Conservation (phyloP, 139 green algal species). For the Nannochloris sp. region DNA sequence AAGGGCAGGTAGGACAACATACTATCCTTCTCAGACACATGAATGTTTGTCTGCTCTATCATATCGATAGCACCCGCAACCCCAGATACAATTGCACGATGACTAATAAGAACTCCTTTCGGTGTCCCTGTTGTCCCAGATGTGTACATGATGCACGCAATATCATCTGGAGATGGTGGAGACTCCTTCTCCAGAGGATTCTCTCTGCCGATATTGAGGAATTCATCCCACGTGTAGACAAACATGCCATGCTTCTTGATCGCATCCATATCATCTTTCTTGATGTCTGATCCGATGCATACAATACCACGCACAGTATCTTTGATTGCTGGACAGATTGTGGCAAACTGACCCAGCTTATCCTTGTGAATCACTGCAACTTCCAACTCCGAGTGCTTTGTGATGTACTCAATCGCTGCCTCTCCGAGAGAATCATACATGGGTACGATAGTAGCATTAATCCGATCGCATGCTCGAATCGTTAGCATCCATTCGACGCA, state of each 20-base stretch:
- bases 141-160: conserved; percentile 92
- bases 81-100: conserved; percentile 31
- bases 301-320: conserved; percentile 54
- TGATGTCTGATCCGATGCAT: conserved; percentile 3
- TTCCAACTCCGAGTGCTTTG: conserved; percentile 58
- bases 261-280: background rate
- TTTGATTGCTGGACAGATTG: conserved; percentile 45
- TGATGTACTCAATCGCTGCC: conserved; percentile 82
- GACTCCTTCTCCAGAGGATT: conserved; percentile 30
- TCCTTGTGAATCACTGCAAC: conserved; percentile 11
- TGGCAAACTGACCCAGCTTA: conserved; percentile 23
- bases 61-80: conserved; percentile 22
- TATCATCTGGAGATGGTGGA: conserved; percentile 60
- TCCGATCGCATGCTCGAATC: conserved; percentile 55
- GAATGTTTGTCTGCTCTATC: conserved; percentile 12
- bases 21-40: conserved; percentile 31
- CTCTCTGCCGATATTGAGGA: conserved; percentile 40
- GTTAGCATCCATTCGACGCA: conserved; percentile 82
- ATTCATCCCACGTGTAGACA: conserved; percentile 50
- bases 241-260: conserved; percentile 17
- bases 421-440: conserved; percentile 91
- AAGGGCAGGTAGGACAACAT: conserved; percentile 56
- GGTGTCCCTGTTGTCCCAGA: conserved; percentile 50
- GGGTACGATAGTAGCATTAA: conserved; percentile 51
- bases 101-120: conserved; percentile 54